A percentile compares a stretch with the other conserved stretches of the same genome.
Conservation (phyloP, 495 filamentous ascomycete genomes). For the Trichoderma erinaceum region DNA sequence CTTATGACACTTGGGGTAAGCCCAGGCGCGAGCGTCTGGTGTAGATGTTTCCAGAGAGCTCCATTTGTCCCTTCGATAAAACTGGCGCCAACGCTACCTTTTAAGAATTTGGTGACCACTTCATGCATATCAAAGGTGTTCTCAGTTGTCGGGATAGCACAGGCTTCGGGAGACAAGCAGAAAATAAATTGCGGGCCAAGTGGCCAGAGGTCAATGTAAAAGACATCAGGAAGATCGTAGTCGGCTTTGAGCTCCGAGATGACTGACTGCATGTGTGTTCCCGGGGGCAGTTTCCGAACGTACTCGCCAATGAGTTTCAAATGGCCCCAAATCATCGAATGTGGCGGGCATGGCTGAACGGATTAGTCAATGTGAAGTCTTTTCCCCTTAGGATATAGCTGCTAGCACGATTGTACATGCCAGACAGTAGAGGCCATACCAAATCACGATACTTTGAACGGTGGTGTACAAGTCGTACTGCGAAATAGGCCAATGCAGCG, state of each 20-base stretch:
- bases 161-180: constrained; percentile 23
- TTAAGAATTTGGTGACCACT: neutral
- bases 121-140: neutral
- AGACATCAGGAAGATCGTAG: constrained; percentile 21
- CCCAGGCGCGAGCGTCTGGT: neutral
- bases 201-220: constrained; percentile 27
- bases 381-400: too few species aligned
- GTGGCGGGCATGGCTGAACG: constrained; percentile 24
- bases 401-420: too few species aligned
- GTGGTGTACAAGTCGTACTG: too few species aligned
- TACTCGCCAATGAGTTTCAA: constrained; percentile 25
- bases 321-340: constrained; percentile 26
- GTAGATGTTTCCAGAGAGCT: constrained; percentile 13
- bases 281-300: constrained; percentile 21
- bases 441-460: too few species aligned
- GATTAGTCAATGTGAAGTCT: neutral
- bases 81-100: constrained; percentile 17
- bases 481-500: too few species aligned
- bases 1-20: neutral
- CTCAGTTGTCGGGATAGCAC: neutral
- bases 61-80: neutral
- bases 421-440: too few species aligned
- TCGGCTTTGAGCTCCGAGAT: neutral
- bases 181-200: constrained; percentile 22
- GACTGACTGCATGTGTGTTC: constrained; percentile 17